Evolutionary conservation across 352 stramenopile species (phyloP), one percentile per base, ranked within the genome.

Genomic region (Pythium myriotylum): DNA sequence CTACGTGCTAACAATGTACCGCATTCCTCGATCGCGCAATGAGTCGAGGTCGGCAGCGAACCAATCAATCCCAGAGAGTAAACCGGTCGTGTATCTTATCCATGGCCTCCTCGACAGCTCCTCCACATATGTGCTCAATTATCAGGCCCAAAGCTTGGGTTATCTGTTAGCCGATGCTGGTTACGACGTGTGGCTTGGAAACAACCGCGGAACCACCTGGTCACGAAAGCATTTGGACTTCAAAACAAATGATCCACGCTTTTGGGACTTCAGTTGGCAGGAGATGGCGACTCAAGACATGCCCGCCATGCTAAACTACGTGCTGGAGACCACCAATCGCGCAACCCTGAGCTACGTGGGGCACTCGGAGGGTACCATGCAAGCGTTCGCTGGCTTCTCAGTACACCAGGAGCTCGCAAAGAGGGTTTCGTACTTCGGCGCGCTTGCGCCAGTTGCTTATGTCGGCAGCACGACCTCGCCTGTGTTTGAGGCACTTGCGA

Each of bases 1-100:
- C 43, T 88, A 85, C 61, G 77, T 89, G 55, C 66, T 88, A 35
- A 86, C 76, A 17, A 86, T 88, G 76, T 88, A 86, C 47, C 76
- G 76, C 19, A 54, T 88, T 22, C 79, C 79, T 12, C 81, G 80
- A 46, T 82, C 72, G 9, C 84, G 77, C 72, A 60, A 63, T 9
- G 78, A 88, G 54, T 76, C 68, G 22, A 73, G 82, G 47, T 69
- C 77, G 14, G 47, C 65, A 5, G 32, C 52, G 7, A 35, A 35
- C 10, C 45, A 48, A 42, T 14, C 14, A 13, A 27, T 12, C 19
- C 64, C 66, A 14, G 54, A 70, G 9, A 79, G 68, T 59, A 82
- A 86, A 48, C 74, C 74, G 0, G 73, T 54, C 2, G 72, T 82
- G 17, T 78, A 74, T 51, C 56, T 87, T 27, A 72, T 80, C 39